Percentiles rank a stretch among this genome's conserved stretches.
phyloP scores from a whole-genome alignment of 768 basidiomycete species.

The Auricularia cornea region DNA sequence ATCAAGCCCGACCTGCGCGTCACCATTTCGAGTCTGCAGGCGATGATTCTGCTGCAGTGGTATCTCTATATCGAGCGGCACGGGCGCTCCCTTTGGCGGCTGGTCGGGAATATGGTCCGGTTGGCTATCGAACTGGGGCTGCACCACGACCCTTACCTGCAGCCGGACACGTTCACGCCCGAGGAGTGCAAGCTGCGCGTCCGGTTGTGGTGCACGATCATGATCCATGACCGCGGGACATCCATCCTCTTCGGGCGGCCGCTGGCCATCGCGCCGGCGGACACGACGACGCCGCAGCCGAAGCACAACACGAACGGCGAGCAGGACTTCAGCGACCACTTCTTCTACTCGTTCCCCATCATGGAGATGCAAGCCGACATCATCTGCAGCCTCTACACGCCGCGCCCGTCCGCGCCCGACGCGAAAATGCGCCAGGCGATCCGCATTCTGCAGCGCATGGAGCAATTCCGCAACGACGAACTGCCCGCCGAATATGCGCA shows the following conservation, averaged over 20 bases:
- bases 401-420: conserved; percentile 60
- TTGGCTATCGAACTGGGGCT: conserved; percentile 76
- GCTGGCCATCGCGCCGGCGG: conserved; percentile 72
- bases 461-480: conserved; percentile 50
- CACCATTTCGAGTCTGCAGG: conserved; percentile 74
- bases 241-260: conserved; percentile 82
- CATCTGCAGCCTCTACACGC: conserved; percentile 76
- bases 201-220: conserved; percentile 76
- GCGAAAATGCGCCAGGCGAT: conserved; percentile 68
- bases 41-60: conserved; percentile 79
- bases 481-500: conserved; percentile 64
- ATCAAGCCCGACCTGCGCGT: conserved; percentile 79
- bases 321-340: conserved; percentile 66
- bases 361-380: conserved; percentile 85
- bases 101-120: conserved; percentile 77
- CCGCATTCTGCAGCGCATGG: conserved; percentile 70
- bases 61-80: conserved; percentile 88
- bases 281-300: conserved; percentile 73
- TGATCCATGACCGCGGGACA: conserved; percentile 82
- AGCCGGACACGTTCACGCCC: conserved; percentile 55
- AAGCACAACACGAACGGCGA: conserved; percentile 33
- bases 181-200: conserved; percentile 74
- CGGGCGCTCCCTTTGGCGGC: conserved; percentile 83
- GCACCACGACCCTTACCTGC: conserved; percentile 74
- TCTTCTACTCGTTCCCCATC: conserved; percentile 63